Conservation (phyloP, 352 stramenopile genomes). For the Phytophthora hibernalis region DNA sequence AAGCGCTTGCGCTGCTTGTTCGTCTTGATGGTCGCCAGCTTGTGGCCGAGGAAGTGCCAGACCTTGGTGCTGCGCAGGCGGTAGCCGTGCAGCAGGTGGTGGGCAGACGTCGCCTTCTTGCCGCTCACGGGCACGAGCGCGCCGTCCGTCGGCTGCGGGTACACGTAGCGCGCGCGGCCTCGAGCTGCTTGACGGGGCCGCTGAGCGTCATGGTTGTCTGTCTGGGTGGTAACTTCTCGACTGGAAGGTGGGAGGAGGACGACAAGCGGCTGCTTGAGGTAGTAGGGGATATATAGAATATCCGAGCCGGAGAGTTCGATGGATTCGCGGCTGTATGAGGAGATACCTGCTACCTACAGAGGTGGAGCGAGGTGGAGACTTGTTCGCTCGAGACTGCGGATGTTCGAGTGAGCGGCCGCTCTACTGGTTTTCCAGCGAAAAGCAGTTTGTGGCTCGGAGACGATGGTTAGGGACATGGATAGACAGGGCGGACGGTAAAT, state of each 20-base stretch:
- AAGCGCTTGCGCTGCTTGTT: constrained; percentile 73
- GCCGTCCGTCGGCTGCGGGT: constrained; percentile 32
- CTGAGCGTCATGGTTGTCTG: constrained; percentile 49
- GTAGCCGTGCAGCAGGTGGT: constrained; percentile 39
- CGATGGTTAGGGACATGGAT: background rate
- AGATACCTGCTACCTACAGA: constrained; percentile 32
- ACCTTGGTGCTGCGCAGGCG: constrained; percentile 51
- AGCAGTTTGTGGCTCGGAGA: constrained; percentile 10
- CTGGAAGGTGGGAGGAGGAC: constrained; percentile 17
- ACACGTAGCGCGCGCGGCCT: constrained; percentile 47
- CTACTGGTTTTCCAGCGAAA: constrained; percentile 8
- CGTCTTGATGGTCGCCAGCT: constrained; percentile 73
- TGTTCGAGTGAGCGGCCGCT: constrained; percentile 26
- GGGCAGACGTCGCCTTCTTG: constrained; percentile 42
- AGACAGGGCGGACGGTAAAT: background rate
- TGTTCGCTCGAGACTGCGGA: constrained; percentile 26
- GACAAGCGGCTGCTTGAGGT: constrained; percentile 34
- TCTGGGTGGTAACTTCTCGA: constrained; percentile 29
- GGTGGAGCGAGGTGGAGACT: constrained; percentile 23
- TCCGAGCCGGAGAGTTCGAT: constrained; percentile 31
- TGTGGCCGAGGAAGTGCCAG: constrained; percentile 83
- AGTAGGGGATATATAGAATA: constrained; percentile 21
- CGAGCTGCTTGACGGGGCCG: constrained; percentile 56
- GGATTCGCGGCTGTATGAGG: constrained; percentile 32
- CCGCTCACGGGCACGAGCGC: constrained; percentile 62